Evolutionary conservation across 495 filamentous ascomycete genomes (phyloP), one percentile per base, ranked within the genome.

Genomic region (Penicillium ucsense): DNA sequence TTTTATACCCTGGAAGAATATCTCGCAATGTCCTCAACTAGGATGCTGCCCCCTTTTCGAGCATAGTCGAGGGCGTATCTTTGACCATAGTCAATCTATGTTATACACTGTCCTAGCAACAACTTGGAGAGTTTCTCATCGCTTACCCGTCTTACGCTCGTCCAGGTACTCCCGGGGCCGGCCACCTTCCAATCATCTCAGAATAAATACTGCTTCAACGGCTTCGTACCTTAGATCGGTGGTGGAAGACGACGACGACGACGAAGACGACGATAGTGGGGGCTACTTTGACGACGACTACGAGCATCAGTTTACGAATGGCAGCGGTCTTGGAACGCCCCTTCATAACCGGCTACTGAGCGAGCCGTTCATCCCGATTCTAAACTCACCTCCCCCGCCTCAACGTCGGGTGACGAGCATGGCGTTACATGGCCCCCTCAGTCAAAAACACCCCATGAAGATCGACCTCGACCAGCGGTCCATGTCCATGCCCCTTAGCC

Each of bases 291-390:
- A 62, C 44, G 54, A 60, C 41, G 49, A 48, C 37, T 62, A 62
- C 54, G 56, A 51, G 41, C 47, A 64, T 31, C 66, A 68, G 36
- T 68, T 73, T 52, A 60, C 66, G 67, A 63, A 68, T 72, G 67
- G 61, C 58, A 65, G n/a, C 41, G 41, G 41, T 31, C 27, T 58
- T 32, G 64, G 59, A 48, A 67, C 63, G 27, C 61, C 64, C 32
- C 44, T 71, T 20, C 68, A 73, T 50, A 70, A 56, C 49, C 68
- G 68, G 62, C 66, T 74, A 48, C 63, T 67, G 52, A 72, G 68
- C 63, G 68, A 74, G 57, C 68, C 70, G n/a, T 72, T 72, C 44
- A 68, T 72, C 31, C 68, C 68, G 8, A 54, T 68, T 34, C 62
- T 72, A 33, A 59, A 57, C 35, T 72, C 70, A n/a, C 67, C 70